These are phyloP conservation scores for Achlya hypogyna DNA, from an alignment of 352 stramenopile genomes.

Conservation along the genomic window DNA sequence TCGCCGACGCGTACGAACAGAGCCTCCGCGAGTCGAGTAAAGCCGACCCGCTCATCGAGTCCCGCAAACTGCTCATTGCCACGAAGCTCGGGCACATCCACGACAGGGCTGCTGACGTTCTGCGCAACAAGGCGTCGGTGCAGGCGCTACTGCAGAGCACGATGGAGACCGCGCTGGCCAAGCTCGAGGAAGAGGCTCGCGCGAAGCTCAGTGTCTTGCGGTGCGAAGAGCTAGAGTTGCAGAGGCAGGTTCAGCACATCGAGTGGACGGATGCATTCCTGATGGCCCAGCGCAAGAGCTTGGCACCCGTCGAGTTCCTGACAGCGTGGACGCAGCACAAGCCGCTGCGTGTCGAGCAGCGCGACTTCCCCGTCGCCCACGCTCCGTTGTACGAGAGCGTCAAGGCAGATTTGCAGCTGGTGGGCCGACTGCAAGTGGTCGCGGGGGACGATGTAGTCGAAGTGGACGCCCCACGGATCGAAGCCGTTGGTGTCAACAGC, in stretches of 20 bases:
- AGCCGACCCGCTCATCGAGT: constrained; percentile 52
- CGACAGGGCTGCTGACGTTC: constrained; percentile 27
- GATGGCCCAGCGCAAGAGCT: constrained; percentile 33
- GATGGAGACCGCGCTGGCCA: constrained; percentile 34
- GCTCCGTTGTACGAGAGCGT: constrained; percentile 35
- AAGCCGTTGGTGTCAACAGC: constrained; percentile 1
- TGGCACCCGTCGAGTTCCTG: constrained; percentile 50
- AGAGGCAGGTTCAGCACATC: constrained; percentile 58
- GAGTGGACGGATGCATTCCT: constrained; percentile 61
- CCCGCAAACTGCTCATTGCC: constrained; percentile 49
- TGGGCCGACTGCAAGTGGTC: constrained; percentile 46
- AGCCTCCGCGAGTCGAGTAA: constrained; percentile 55
- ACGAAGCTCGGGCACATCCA: constrained; percentile 40
- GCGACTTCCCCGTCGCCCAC: constrained; percentile 41
- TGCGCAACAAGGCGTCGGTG: constrained; percentile 40
- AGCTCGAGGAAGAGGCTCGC: constrained; percentile 33
- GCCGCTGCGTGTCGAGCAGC: constrained; percentile 45
- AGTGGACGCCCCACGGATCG: background rate
- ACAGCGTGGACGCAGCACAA: constrained; percentile 62
- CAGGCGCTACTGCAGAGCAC: constrained; percentile 39
- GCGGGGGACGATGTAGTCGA: background rate
- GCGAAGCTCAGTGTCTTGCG: constrained; percentile 44
- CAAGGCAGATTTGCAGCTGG: constrained; percentile 47
- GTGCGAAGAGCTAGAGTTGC: constrained; percentile 49
- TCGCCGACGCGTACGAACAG: constrained; percentile 56